Evolutionary conservation across 2,329 filamentous ascomycete genomes (phyloP).

Genomic region (Colletotrichum horii): DNA sequence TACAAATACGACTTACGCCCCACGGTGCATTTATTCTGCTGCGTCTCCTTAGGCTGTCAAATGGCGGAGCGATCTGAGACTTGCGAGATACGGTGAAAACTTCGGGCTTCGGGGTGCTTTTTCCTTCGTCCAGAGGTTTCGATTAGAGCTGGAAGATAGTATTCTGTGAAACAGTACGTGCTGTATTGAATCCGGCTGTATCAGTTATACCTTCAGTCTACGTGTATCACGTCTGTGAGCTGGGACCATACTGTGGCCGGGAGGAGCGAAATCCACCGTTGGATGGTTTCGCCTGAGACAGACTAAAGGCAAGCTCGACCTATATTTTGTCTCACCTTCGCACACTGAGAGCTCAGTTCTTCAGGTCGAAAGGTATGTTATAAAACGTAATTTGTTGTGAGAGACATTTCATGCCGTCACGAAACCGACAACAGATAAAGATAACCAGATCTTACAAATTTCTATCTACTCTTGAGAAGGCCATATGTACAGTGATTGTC

Average conservation of each 20-base stretch:
- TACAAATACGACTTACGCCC: neutral
- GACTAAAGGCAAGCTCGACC: too few species aligned
- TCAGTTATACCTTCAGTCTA: neutral
- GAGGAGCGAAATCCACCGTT: neutral
- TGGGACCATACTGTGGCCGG: neutral
- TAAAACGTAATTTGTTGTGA: neutral
- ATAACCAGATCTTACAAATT: neutral
- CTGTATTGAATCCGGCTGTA: neutral
- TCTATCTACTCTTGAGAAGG: neutral
- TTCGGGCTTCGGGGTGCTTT: neutral
- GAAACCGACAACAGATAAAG: fast-evolving
- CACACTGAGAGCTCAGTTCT: too few species aligned
- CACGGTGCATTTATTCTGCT: neutral
- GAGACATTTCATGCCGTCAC: neutral
- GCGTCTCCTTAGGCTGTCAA: neutral
- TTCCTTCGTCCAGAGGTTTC: neutral
- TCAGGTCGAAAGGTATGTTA: neutral
- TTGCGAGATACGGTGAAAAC: neutral
- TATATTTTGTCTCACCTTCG: too few species aligned
- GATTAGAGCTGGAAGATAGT: neutral
- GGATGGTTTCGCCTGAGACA: neutral
- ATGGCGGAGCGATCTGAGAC: neutral
- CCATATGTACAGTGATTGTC: neutral
- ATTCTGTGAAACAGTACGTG: neutral
- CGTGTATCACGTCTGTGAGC: neutral